Conservation (phyloP, 192 early-diverging fungal genomes). For the Paraglomus occultum region DNA sequence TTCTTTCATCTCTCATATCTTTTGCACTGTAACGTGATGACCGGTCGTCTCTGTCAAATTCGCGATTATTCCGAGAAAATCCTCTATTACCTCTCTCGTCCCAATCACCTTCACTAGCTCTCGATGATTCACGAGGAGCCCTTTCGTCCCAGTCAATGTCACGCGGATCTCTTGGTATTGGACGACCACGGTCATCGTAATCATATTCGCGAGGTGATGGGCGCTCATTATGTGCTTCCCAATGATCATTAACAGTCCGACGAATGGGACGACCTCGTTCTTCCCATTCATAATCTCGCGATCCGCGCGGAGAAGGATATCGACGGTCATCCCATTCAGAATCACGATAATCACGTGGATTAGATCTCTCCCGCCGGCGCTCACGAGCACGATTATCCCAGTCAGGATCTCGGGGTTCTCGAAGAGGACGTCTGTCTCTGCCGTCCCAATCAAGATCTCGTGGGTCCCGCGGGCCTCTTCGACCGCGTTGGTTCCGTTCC, state of each 20-base stretch:
- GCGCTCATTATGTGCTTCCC: background rate
- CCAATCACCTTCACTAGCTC: constrained; percentile 5
- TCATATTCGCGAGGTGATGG: background rate
- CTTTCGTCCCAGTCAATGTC: constrained; percentile 12
- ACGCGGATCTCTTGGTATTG: constrained; percentile 1
- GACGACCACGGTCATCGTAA: background rate
- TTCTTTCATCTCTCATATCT: constrained; percentile 1
- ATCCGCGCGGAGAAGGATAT: background rate
- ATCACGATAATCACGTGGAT: background rate
- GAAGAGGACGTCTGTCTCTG: constrained; percentile 12
- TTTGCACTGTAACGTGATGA: background rate
- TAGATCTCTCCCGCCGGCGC: background rate
- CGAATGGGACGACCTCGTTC: background rate
- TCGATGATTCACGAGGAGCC: background rate
- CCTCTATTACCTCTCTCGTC: background rate
- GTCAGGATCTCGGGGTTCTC: background rate
- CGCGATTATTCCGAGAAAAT: too few species aligned
- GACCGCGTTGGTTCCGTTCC: background rate
- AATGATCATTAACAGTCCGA: too few species aligned
- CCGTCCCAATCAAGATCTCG: background rate
- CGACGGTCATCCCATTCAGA: background rate
- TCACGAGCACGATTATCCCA: background rate
- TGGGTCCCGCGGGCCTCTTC: background rate
- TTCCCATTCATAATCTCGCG: constrained; percentile 9
- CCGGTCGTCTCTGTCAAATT: background rate